These are phyloP conservation scores for Metarhizium brunneum DNA, from an alignment of 2,329 filamentous ascomycete genomes.

Conservation along the genomic window DNA sequence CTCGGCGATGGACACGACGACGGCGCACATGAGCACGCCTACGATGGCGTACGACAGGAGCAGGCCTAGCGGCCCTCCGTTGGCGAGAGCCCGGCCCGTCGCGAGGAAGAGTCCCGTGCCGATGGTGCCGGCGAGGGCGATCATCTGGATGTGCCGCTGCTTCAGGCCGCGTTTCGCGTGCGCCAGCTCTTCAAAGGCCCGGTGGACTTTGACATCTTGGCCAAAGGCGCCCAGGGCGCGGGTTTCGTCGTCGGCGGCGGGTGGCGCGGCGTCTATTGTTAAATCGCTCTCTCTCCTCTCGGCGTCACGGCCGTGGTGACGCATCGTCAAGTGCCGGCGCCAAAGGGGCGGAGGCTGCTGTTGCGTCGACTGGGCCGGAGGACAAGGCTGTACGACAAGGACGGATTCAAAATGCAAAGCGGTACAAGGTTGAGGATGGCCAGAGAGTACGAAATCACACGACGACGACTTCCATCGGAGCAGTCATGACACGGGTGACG, in stretches of 20 bases:
- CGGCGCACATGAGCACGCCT: conserved; percentile 36
- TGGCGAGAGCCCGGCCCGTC: conserved; percentile 48
- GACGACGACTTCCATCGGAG: too few species aligned
- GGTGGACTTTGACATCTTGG: not conserved
- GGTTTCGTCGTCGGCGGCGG: not conserved
- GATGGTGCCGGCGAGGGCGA: conserved; percentile 37
- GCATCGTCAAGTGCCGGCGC: too few species aligned
- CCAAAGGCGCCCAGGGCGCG: not conserved
- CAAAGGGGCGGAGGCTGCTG: too few species aligned
- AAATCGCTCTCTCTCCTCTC: not conserved
- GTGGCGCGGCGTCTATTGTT: not conserved
- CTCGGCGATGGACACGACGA: conserved; percentile 52
- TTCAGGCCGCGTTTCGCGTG: conserved; percentile 4
- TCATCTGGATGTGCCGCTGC: conserved; percentile 39
- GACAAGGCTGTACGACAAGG: too few species aligned
- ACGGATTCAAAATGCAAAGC: too few species aligned
- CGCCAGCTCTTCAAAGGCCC: conserved; percentile 6
- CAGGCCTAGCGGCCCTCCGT: conserved; percentile 46
- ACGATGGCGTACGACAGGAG: conserved; percentile 45
- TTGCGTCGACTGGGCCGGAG: too few species aligned
- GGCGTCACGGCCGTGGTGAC: too few species aligned
- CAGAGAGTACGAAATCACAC: too few species aligned
- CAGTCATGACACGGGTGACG: too few species aligned
- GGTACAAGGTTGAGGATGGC: too few species aligned
- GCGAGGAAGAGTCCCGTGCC: conserved; percentile 63